Base-by-base conservation (phyloP, 257 asterid species). In the Fraxinus excelsior region DNA sequence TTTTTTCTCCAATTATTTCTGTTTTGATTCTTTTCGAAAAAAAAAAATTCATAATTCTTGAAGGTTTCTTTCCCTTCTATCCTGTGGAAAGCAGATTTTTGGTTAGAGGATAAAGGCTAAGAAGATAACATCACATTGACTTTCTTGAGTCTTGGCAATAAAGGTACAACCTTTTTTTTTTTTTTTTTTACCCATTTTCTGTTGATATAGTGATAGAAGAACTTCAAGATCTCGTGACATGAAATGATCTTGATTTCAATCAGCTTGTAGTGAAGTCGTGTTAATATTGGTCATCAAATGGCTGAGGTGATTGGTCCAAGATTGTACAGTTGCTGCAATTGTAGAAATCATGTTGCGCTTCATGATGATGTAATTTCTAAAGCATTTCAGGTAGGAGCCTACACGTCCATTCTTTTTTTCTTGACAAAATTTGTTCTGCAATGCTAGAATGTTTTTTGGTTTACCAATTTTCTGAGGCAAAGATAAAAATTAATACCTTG, bases 361-460 rank as follows among this genome's bases (percentile, higher is more conserved):
- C 92, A 92, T 29, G 97, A 92, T 76, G 97, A 92, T 79, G 82
- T 92, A 65, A 89, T 92, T 84, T 92, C 97, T 13, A 92, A 92
- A 88, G 91, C 97, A 13, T 92, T 92, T 89, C 97, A 92, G 97
- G 97, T 90, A 81, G 78, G 8, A 69, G 32, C 60, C 62, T 53
- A 10, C 67, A 49, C n/a, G 38, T 28, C 38, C 66, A 60, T 72
- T 11, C 11, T 35, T 14, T 35, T 14, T 10, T 28, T 69, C 80
- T 74, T 14, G 46, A 64, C 12, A 29, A 76, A 40, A 5, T 31
- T 18, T 32, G 42, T 58, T 19, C 66, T 70, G 12, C 34, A 23
- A 21, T 38, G n/a, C 46, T 64, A 25, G 46, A 28, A 49, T 34
- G 10, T 9, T 32, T 49, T 10, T 78, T 60, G 25, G 72, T 51